Percentiles rank a stretch among this genome's conserved stretches.
Evolutionary conservation across 768 basidiomycete genomes (phyloP).

Genomic region (Trametes cubensis): DNA sequence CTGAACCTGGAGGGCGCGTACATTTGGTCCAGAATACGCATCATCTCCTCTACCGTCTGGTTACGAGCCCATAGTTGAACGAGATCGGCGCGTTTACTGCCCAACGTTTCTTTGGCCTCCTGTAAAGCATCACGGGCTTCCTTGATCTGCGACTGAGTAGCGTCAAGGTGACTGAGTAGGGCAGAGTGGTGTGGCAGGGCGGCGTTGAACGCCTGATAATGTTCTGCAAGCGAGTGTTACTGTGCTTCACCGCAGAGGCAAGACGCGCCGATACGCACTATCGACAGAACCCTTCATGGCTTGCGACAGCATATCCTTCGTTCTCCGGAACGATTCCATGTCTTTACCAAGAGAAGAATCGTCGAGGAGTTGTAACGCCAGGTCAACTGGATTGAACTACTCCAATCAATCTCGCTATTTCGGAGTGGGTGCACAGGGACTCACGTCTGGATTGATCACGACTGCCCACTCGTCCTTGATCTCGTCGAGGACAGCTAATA

Average conservation of each 20-base stretch:
- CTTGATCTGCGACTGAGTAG: slow-evolving; percentile 74
- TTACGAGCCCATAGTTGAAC: slow-evolving; percentile 89
- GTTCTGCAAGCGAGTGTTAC: slow-evolving; percentile 50
- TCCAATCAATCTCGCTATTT: slow-evolving; percentile 20
- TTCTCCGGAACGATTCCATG: slow-evolving; percentile 73
- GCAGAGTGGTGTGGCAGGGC: slow-evolving; percentile 89
- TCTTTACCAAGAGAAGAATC: slow-evolving; percentile 71
- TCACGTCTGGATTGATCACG: slow-evolving; percentile 78
- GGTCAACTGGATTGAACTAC: slow-evolving; percentile 92
- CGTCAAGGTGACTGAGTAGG: slow-evolving; percentile 68
- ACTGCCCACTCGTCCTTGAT: slow-evolving; percentile 92
- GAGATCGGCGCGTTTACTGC: slow-evolving; percentile 84
- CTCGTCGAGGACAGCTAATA: slow-evolving; percentile 76
- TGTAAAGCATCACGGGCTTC: slow-evolving; percentile 70
- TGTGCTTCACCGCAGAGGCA: slow-evolving; percentile 10
- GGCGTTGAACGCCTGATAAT: slow-evolving; percentile 95
- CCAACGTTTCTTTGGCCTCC: slow-evolving; percentile 78
- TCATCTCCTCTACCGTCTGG: slow-evolving; percentile 94
- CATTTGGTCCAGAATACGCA: slow-evolving; percentile 93
- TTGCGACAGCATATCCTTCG: slow-evolving; percentile 75
- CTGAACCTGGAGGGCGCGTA: slow-evolving; percentile 72
- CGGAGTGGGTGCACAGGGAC: slow-evolving; percentile 25
- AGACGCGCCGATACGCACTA: slow-evolving; percentile 50
- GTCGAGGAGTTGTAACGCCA: slow-evolving; percentile 89
- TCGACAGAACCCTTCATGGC: slow-evolving; percentile 89